Conservation (phyloP, 768 basidiomycete species). For the Psilocybe cubensis region DNA sequence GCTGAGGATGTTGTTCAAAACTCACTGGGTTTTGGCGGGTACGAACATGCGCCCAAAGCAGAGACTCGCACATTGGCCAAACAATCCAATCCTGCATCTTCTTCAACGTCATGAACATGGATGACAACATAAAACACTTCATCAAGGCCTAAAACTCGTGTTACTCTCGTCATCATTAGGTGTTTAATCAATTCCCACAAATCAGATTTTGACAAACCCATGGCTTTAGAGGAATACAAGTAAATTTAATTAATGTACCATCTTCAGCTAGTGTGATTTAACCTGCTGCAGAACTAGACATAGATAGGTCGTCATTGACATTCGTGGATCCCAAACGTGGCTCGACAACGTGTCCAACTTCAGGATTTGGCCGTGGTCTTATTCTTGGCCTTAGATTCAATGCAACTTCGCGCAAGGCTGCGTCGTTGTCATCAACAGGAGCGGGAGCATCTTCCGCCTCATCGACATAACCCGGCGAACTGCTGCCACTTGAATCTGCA, state of each 20-base stretch:
- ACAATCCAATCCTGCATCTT: conserved; percentile 1
- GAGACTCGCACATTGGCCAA: conserved; percentile 19
- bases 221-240: too few relatives aligned
- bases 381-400: conserved; percentile 37
- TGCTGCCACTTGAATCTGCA: conserved; percentile 2
- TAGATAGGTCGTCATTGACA: background rate
- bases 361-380: conserved; percentile 29
- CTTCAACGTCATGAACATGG: background rate
- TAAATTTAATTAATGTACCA: too few relatives aligned
- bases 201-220: too few relatives aligned
- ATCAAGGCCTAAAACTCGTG: too few relatives aligned
- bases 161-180: too few relatives aligned
- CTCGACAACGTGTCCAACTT: conserved; percentile 4
- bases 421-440: conserved; percentile 8
- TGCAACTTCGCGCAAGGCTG: conserved; percentile 14
- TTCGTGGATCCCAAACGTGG: background rate
- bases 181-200: too few relatives aligned
- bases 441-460: conserved; percentile 6
- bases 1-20: conserved; percentile 76
- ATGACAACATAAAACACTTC: too few relatives aligned
- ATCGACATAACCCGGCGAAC: background rate
- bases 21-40: conserved; percentile 75
- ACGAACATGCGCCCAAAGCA: conserved; percentile 55
- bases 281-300: background rate
- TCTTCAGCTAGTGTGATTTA: too few relatives aligned